A percentile compares a stretch with the other conserved stretches of the same genome.
Conservation (phyloP, 352 stramenopile species). For the Pythium rishiriense region DNA sequence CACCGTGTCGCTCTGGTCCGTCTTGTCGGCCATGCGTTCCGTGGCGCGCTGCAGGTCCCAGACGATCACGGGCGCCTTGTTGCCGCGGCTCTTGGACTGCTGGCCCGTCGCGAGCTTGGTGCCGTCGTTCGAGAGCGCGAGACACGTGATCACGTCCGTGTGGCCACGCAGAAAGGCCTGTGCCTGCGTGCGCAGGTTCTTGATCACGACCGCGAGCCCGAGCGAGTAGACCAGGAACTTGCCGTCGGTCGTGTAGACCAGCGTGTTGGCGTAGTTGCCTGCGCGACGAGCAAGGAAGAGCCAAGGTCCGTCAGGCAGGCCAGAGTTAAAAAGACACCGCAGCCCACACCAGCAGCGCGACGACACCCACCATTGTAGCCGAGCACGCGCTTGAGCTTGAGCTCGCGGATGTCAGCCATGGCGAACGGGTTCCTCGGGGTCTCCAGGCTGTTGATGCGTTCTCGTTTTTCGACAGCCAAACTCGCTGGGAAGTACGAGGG, state of each 20-base stretch:
- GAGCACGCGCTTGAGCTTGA: conserved; percentile 77
- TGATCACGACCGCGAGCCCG: conserved; percentile 82
- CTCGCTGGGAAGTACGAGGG: no score
- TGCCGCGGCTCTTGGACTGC: conserved; percentile 91
- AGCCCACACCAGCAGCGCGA: no score
- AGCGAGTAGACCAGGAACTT: conserved; percentile 88
- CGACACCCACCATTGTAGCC: conserved; percentile 80
- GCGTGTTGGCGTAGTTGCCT: conserved; percentile 56
- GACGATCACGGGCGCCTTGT: conserved; percentile 93
- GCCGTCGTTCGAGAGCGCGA: conserved; percentile 92
- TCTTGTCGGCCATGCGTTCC: conserved; percentile 54
- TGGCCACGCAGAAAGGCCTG: conserved; percentile 92
- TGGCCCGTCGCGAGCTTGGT: conserved; percentile 89
- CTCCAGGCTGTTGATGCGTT: not conserved
- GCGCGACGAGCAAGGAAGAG: not conserved
- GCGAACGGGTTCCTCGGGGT: not conserved
- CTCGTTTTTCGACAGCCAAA: no score
- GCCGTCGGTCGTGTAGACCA: conserved; percentile 81
- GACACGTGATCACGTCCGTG: conserved; percentile 91
- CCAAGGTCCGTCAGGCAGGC: no score
- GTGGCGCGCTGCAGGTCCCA: conserved; percentile 93
- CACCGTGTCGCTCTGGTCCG: conserved; percentile 71
- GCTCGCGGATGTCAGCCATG: conserved; percentile 73
- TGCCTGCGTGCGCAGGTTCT: conserved; percentile 68
- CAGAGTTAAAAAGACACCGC: no score